Conservation (phyloP, 1,284 basidiomycete species). For the Mycena sp. region DNA sequence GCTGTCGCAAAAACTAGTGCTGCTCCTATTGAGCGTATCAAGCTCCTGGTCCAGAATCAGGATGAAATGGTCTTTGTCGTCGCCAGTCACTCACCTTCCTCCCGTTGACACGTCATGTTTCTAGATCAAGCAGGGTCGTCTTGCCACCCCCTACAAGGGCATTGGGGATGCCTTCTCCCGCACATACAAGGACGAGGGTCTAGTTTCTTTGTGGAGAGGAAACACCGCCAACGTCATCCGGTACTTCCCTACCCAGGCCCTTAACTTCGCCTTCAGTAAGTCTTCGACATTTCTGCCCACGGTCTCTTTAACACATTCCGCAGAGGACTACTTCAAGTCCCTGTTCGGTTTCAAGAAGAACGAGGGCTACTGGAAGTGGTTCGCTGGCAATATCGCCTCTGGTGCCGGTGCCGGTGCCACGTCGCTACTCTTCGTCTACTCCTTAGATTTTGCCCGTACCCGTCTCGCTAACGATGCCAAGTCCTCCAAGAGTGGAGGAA, state of each 20-base stretch:
- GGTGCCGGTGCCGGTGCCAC: conserved; percentile 98
- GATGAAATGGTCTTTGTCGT: conserved; percentile 80
- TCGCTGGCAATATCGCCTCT: conserved; percentile 92
- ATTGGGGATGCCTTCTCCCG: conserved; percentile 88
- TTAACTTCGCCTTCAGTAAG: conserved; percentile 96
- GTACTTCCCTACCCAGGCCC: conserved; percentile 96
- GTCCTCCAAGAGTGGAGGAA: conserved; percentile 89
- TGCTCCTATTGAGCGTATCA: conserved; percentile 99
- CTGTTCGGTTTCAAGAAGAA: conserved; percentile 92
- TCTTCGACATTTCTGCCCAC: background rate
- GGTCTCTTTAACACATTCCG: conserved; percentile 25
- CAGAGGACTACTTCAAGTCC: conserved; percentile 97
- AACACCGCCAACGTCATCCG: conserved; percentile 98
- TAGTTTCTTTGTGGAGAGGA: conserved; percentile 92
- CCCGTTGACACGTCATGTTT: conserved; percentile 43
- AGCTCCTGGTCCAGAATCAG: conserved; percentile 98
- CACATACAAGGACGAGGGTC: conserved; percentile 91
- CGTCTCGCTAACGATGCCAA: conserved; percentile 98
- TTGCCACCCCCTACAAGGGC: conserved; percentile 93
- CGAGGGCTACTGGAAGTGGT: conserved; percentile 92
- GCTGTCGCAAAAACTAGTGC: conserved; percentile 98
- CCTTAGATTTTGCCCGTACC: conserved; percentile 96
- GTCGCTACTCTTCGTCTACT: conserved; percentile 97
- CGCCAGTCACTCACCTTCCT: conserved; percentile 11
- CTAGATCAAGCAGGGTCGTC: conserved; percentile 96